Evolutionary conservation across 2,329 filamentous ascomycete species (phyloP), one percentile per base, ranked within the genome.

Genomic region (Pseudogymnoascus sp.): DNA sequence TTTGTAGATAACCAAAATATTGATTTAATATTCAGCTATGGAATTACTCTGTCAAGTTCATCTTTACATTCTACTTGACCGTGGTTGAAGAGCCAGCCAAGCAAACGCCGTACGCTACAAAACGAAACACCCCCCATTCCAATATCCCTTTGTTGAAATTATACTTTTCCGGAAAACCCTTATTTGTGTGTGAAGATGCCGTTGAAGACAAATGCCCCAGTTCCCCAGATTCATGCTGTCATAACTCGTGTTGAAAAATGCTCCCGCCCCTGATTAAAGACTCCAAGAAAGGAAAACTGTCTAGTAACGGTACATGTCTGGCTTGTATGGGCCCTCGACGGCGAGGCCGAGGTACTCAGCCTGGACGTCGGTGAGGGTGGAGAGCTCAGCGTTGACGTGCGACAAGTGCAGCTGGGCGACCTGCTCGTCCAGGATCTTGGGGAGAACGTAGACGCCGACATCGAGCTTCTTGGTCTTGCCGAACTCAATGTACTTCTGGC

Each of bases 361-460:
- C 85, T 99, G 94, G 71, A 88, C 88, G 64, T 82, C 73, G 74
- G 86, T 90, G 75, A 99, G 87, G 78, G 86, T 87, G 77, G 88
- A 90, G 74, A 99, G 86, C 85, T 97, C 92, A 74, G 85, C 94
- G 80, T 96, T 95, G 83, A 91, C 88, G 83, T 97, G 94, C 68
- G 82, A 85, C 70, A 97, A 82, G 82, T 99, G 94, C 69, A 97
- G 89, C 75, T 88, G 85, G 75, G 94, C 94, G 74, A 99, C 94
- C 82, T 97, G 92, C 87, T 99, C 94, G 73, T 99, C 94, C 68
- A 99, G 87, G 74, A 96, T 92, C 92, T 99, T 99, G 79, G 94
- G 94, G 72, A 97, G 85, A 72, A 95, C 92, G 80, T 95, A 97
- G 81, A 97, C 94, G 73, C 93, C 90, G 70, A 95, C 82, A 63